phyloP scores from a whole-genome alignment of 192 early-diverging fungal species.

The Geosiphon pyriformis region DNA sequence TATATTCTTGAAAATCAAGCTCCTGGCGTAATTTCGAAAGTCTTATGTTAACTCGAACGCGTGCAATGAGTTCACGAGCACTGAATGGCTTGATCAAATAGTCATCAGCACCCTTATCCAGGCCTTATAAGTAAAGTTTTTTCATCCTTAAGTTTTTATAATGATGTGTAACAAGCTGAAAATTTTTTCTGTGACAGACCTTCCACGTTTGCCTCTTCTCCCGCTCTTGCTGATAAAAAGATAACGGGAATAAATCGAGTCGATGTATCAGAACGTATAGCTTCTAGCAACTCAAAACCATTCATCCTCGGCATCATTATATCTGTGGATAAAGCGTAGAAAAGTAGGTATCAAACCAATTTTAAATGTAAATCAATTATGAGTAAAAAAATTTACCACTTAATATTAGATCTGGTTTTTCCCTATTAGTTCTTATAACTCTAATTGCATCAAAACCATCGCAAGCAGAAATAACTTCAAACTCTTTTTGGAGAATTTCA shows the following conservation, averaged over 20 bases:
- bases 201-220: slow-evolving; percentile 45
- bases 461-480: slow-evolving; percentile 28
- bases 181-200: too few relatives aligned
- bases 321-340: slow-evolving; percentile 33
- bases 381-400: slow-evolving; percentile 30
- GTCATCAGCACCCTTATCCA: slow-evolving; percentile 55
- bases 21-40: slow-evolving; percentile 39
- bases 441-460: slow-evolving; percentile 39
- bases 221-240: slow-evolving; percentile 48
- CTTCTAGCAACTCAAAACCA: slow-evolving; percentile 46
- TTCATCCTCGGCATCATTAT: slow-evolving; percentile 61
- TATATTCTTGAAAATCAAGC: slow-evolving; percentile 32
- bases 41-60: slow-evolving; percentile 50
- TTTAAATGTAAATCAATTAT: too few relatives aligned
- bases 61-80: slow-evolving; percentile 47
- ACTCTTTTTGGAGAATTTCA: slow-evolving; percentile 34
- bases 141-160: background rate
- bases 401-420: slow-evolving; percentile 27
- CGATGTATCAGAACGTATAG: slow-evolving; percentile 29
- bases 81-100: slow-evolving; percentile 49
- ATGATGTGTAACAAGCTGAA: background rate
- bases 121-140: background rate
- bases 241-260: slow-evolving; percentile 51
- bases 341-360: too few relatives aligned
- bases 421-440: background rate